Base-by-base conservation (phyloP, 2,329 filamentous ascomycete species). In the Aspergillus oerlinghausenensis region DNA sequence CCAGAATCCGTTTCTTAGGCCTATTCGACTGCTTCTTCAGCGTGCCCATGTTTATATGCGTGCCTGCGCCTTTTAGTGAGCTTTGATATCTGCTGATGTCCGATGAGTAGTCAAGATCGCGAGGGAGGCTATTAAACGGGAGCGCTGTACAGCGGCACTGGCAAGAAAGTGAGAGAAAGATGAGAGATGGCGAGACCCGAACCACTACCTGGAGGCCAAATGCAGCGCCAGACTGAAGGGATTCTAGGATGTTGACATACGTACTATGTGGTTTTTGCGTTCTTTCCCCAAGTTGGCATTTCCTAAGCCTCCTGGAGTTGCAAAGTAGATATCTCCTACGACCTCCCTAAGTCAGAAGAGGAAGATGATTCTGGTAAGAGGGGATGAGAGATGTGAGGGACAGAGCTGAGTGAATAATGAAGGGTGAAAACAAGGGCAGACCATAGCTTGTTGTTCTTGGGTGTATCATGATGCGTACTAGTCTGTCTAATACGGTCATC, bases 1-100 rank as follows among this genome's bases (percentile, higher is more conserved):
- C 74, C 10, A 78, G 64, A 11, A 60, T 67, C 6, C 75, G 69
- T 55, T 68, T 74, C 25, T 66, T 59, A 1, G 71, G 67, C 26
- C 70, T 64, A 51, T 67, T 65, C 26, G 50, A 50, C 11, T n/a
- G n/a, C 47, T 57, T 63, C 49, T 56, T 62, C 11, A 49, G 40
- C 1, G 51, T 21, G 8, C 50, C 48, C 52, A 58, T 59, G 8
- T 28, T 21, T 29, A 49, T 19, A 49, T 45, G 49, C 48, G n/a
- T 38, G 3, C 26, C 21, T 26, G 10, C 25, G 2, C 14, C 23
- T 23, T 17, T 7, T 6, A 26, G 23, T 26, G 8, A 14, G 43
- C 19, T 47, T 25, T 45, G n/a, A 5, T 47, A 25, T 23, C 23
- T 14, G 10, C 23, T 47, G 43, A 17, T 26, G 19, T 7, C 6